phyloP scores from a whole-genome alignment of 805 yeast species.

The Wickerhamiella slavikovae region DNA sequence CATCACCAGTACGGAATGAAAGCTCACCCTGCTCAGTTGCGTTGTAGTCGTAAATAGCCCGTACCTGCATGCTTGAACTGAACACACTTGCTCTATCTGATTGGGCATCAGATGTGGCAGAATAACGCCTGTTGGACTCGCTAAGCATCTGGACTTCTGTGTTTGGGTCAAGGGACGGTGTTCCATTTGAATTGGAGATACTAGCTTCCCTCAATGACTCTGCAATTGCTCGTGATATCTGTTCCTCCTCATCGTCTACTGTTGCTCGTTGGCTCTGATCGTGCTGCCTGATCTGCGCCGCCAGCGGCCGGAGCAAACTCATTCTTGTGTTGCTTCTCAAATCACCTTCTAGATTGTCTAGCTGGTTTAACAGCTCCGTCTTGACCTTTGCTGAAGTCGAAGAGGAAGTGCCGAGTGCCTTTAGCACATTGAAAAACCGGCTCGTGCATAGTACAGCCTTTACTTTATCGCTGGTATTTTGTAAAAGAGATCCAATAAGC shows the following conservation, averaged over 20 bases:
- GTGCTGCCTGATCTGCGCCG: slow-evolving; percentile 41
- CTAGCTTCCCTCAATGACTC: slow-evolving; percentile 9
- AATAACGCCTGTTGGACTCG: slow-evolving; percentile 3
- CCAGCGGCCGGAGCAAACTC: slow-evolving; percentile 61
- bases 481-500: slow-evolving; percentile 38
- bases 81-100: background rate
- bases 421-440: slow-evolving; percentile 28
- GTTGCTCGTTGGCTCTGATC: slow-evolving; percentile 21
- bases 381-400: slow-evolving; percentile 50
- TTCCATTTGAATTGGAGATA: too few relatives aligned
- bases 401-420: slow-evolving; percentile 30
- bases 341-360: slow-evolving; percentile 44
- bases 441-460: slow-evolving; percentile 41
- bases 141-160: too few relatives aligned
- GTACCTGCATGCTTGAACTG: slow-evolving; percentile 29
- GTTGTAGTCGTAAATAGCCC: slow-evolving; percentile 65
- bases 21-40: slow-evolving; percentile 73
- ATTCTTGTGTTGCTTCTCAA: too few relatives aligned
- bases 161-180: too few relatives aligned
- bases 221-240: slow-evolving; percentile 11
- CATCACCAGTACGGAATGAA: slow-evolving; percentile 70
- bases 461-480: slow-evolving; percentile 56
- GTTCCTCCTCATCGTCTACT: slow-evolving; percentile 35
- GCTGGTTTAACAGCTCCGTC: slow-evolving; percentile 39
- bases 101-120: background rate